These are phyloP conservation scores for Zygoascus ofunaensis DNA, from an alignment of 805 yeast species.

Conservation along the genomic window DNA sequence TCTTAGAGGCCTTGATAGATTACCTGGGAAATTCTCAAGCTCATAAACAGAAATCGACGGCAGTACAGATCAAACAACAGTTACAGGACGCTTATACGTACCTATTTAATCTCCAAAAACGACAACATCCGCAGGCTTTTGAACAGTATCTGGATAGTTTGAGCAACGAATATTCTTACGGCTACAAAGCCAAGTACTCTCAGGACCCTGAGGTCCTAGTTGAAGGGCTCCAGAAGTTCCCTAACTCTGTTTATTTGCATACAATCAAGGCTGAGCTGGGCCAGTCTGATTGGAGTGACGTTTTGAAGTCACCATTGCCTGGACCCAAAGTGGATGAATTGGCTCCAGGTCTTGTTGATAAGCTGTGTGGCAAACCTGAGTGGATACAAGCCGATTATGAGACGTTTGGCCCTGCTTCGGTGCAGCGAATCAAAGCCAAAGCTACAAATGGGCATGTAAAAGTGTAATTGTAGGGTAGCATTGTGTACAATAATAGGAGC, in stretches of 20 bases:
- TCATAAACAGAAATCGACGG: slow-evolving; percentile 2
- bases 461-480: slow-evolving; percentile 16
- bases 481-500: no score
- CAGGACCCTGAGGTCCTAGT: not conserved
- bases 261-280: slow-evolving; percentile 3
- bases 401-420: slow-evolving; percentile 19
- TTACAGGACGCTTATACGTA: not conserved
- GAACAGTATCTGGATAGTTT: not conserved
- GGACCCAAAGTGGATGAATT: slow-evolving; percentile 22
- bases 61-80: not conserved
- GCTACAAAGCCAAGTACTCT: not conserved
- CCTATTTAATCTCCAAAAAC: not conserved
- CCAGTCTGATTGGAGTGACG: slow-evolving; percentile 1
- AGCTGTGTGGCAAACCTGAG: slow-evolving; percentile 6
- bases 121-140: not conserved
- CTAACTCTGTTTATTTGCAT: slow-evolving; percentile 1
- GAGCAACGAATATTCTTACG: slow-evolving; percentile 1
- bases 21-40: not conserved
- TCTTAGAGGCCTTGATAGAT: slow-evolving; percentile 12
- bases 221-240: not conserved
- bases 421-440: no score
- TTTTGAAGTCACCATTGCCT: slow-evolving; percentile 19
- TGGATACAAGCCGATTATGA: slow-evolving; percentile 18
- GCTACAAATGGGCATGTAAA: slow-evolving; percentile 22
- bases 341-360: slow-evolving; percentile 19